These are phyloP conservation scores for Cicer bijugum DNA, from an alignment of 306 rosid species.

Conservation along the genomic window DNA sequence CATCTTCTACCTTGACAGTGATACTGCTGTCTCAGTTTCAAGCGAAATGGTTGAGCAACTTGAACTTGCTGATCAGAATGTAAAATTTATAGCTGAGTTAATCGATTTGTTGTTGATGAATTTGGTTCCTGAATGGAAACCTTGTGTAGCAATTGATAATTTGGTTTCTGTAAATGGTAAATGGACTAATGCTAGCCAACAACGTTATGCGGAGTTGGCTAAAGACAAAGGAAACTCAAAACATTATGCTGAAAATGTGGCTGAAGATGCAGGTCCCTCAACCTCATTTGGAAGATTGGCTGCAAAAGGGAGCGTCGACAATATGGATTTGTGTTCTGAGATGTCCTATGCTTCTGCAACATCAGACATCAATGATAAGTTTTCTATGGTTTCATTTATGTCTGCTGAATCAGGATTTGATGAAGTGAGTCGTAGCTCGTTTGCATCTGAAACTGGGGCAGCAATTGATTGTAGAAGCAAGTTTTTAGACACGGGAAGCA, in stretches of 20 bases:
- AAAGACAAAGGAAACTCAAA: constrained; percentile 15
- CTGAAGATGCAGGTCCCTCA: constrained; percentile 28
- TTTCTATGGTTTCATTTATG: constrained; percentile 44
- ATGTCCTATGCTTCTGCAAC: constrained; percentile 48
- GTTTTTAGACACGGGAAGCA: constrained; percentile 33
- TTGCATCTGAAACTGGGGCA: constrained; percentile 26
- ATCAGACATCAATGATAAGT: constrained; percentile 29
- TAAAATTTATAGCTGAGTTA: constrained; percentile 53
- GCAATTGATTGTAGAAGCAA: constrained; percentile 23
- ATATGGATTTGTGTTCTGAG: constrained; percentile 44
- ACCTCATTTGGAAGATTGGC: constrained; percentile 9
- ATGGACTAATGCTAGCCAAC: background rate
- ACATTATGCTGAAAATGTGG: constrained; percentile 21
- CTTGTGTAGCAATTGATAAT: constrained; percentile 49
- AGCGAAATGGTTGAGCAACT: constrained; percentile 60
- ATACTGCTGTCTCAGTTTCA: constrained; percentile 55
- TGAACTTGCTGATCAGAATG: constrained; percentile 50
- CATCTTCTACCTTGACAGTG: constrained; percentile 51
- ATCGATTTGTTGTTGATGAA: constrained; percentile 52
- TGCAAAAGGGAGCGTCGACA: constrained; percentile 25
- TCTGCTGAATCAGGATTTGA: constrained; percentile 47
- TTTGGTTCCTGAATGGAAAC: constrained; percentile 52
- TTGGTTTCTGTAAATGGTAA: constrained; percentile 39
- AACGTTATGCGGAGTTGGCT: constrained; percentile 20
- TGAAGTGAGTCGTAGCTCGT: constrained; percentile 42